phyloP scores from a whole-genome alignment of 495 filamentous ascomycete species.

The Talaromyces liani region DNA sequence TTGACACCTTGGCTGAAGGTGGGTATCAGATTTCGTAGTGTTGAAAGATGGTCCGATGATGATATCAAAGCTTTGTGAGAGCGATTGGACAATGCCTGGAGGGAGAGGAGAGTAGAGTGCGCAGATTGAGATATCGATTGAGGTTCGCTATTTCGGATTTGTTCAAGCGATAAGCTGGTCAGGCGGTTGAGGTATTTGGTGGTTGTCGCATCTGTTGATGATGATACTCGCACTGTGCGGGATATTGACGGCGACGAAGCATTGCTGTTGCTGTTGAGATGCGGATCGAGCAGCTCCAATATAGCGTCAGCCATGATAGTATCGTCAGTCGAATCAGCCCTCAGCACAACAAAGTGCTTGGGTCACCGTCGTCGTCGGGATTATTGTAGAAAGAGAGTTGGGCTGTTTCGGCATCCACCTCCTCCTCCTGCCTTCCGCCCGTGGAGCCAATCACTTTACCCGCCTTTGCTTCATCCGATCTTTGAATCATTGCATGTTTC shows the following conservation, averaged over 20 bases:
- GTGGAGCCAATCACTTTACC: background rate
- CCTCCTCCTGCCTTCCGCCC: background rate
- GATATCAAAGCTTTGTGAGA: slow-evolving; percentile 84
- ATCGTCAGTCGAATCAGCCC: background rate
- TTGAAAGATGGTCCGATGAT: slow-evolving; percentile 69
- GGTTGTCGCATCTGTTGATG: slow-evolving; percentile 42
- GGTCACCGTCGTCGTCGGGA: background rate
- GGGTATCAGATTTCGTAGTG: slow-evolving; percentile 59
- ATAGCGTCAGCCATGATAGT: slow-evolving; percentile 60
- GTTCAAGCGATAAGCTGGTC: slow-evolving; percentile 67
- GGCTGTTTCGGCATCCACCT: background rate
- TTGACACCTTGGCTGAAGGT: slow-evolving; percentile 55
- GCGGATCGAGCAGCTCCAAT: slow-evolving; percentile 63
- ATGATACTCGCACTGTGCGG: slow-evolving; percentile 15
- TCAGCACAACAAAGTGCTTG: background rate
- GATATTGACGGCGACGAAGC: slow-evolving; percentile 14
- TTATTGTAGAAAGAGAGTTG: background rate
- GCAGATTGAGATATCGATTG: slow-evolving; percentile 72
- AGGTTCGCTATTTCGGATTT: slow-evolving; percentile 67
- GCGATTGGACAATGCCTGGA: slow-evolving; percentile 83
- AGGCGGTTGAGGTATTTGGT: slow-evolving; percentile 68
- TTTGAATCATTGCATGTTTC: slow-evolving; percentile 6
- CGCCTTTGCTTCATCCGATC: background rate
- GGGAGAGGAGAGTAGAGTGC: slow-evolving; percentile 74
- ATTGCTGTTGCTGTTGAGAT: slow-evolving; percentile 32